Evolutionary conservation across 2,329 filamentous ascomycete genomes (phyloP).

Genomic region (Atkinsonella texensis): DNA sequence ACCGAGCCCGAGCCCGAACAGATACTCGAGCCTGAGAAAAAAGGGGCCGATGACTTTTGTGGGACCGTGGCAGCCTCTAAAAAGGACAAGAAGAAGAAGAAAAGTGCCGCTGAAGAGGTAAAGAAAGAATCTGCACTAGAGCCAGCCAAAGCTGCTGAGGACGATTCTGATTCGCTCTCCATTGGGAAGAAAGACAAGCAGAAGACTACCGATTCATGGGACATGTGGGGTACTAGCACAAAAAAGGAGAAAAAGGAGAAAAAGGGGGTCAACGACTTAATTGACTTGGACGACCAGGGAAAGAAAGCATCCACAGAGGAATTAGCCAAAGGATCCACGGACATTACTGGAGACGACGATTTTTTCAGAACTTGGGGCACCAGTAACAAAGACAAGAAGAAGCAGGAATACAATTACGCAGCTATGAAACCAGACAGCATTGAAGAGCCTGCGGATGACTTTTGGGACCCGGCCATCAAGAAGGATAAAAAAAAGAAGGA

Average conservation of each 20-base stretch:
- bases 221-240: slow-evolving; percentile 12
- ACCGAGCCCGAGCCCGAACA: not conserved
- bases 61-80: slow-evolving; percentile 13
- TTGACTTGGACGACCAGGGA: slow-evolving; percentile 22
- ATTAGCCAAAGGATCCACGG: slow-evolving; percentile 17
- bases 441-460: slow-evolving; percentile 31
- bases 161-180: not conserved
- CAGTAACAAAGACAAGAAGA: slow-evolving; percentile 36
- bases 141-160: slow-evolving; percentile 2
- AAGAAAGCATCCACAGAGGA: slow-evolving; percentile 14
- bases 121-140: not conserved
- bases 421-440: slow-evolving; percentile 28
- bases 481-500: slow-evolving; percentile 37
- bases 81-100: slow-evolving; percentile 17
- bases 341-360: slow-evolving; percentile 31
- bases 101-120: not conserved
- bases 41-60: slow-evolving; percentile 19
- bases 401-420: slow-evolving; percentile 19
- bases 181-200: slow-evolving; percentile 8
- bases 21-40: slow-evolving; percentile 13
- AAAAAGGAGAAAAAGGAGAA: slow-evolving; percentile 32
- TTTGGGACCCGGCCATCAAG: slow-evolving; percentile 23
- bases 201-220: slow-evolving; percentile 12
- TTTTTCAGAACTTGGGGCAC: slow-evolving; percentile 46
- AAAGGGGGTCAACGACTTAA: slow-evolving; percentile 24